A percentile compares a stretch with the other conserved stretches of the same genome.
These are phyloP conservation scores for Pezicula radicicola DNA, from an alignment of 2,329 filamentous ascomycete species.

Conservation along the genomic window DNA sequence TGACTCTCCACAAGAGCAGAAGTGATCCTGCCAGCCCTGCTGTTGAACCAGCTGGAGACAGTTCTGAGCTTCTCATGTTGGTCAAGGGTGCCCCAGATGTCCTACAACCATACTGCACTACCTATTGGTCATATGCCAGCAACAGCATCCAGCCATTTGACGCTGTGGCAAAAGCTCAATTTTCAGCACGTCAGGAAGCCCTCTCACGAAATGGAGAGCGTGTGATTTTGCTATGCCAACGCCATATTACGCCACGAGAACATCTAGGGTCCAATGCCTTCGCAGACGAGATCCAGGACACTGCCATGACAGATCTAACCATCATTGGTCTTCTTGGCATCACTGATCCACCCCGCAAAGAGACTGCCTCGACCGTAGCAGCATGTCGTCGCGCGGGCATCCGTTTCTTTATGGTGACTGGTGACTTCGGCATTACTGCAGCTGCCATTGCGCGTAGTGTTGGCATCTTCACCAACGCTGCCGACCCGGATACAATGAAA, in stretches of 20 bases:
- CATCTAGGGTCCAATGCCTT: constrained; percentile 17
- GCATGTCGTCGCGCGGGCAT: constrained; percentile 66
- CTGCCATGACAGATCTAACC: constrained; percentile 68
- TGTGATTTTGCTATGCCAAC: too few species aligned
- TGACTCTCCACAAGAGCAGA: constrained; percentile 54
- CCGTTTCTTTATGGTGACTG: constrained; percentile 67
- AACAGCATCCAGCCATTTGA: too few species aligned
- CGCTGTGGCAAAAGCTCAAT: too few species aligned
- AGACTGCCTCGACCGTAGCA: constrained; percentile 61
- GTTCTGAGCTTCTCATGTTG: too few species aligned
- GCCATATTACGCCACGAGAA: too few species aligned
- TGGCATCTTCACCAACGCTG: constrained; percentile 45
- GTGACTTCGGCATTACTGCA: constrained; percentile 68
- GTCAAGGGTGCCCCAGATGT: too few species aligned
- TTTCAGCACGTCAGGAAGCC: too few species aligned
- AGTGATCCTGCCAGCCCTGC: constrained; percentile 32
- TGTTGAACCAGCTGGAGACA: too few species aligned
- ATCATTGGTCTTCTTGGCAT: constrained; percentile 70
- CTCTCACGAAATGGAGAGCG: too few species aligned
- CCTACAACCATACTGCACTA: too few species aligned
- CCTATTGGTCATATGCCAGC: too few species aligned
- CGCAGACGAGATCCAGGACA: constrained; percentile 47
- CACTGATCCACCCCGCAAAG: constrained; percentile 64
- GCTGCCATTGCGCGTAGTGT: constrained; percentile 69
- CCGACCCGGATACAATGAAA: constrained; percentile 43